Conservation (phyloP, 768 basidiomycete genomes). For the Kwoniella heveanensis region DNA sequence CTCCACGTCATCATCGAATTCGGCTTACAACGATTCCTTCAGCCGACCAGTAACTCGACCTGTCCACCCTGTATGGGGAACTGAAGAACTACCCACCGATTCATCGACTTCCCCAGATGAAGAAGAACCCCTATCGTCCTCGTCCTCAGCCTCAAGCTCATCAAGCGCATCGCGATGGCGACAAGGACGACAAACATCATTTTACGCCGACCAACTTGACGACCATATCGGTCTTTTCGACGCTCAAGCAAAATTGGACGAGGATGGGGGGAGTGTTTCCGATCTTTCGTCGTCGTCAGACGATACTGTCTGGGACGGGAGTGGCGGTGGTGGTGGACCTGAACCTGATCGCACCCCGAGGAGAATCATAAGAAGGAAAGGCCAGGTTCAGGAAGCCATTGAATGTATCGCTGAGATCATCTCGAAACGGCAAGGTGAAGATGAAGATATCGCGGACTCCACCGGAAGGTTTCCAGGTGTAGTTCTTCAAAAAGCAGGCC, state of each 20-base stretch:
- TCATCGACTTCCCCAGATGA: constrained; percentile 16
- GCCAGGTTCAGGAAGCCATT: constrained; percentile 1
- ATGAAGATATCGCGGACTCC: not conserved
- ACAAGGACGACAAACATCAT: too few relatives aligned
- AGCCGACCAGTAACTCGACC: not conserved
- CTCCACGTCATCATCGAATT: too few relatives aligned
- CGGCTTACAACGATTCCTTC: too few relatives aligned
- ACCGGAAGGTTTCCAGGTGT: too few relatives aligned
- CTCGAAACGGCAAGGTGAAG: not conserved
- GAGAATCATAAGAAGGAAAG: constrained; percentile 5
- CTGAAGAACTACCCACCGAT: not conserved
- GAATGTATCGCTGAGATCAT: constrained; percentile 1
- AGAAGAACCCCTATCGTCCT: constrained; percentile 17
- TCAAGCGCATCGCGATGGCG: too few relatives aligned
- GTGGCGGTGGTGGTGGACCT: too few relatives aligned
- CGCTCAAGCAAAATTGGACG: not conserved
- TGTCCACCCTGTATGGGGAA: not conserved
- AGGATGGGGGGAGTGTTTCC: not conserved
- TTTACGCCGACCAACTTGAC: not conserved
- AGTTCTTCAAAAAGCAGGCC: too few relatives aligned
- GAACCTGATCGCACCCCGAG: constrained; percentile 16
- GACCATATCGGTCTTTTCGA: not conserved
- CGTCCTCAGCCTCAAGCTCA: too few relatives aligned
- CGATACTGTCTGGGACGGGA: not conserved
- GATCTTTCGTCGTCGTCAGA: not conserved